Conservation (phyloP, 2,329 filamentous ascomycete genomes). For the Fusarium pseudograminearum region DNA sequence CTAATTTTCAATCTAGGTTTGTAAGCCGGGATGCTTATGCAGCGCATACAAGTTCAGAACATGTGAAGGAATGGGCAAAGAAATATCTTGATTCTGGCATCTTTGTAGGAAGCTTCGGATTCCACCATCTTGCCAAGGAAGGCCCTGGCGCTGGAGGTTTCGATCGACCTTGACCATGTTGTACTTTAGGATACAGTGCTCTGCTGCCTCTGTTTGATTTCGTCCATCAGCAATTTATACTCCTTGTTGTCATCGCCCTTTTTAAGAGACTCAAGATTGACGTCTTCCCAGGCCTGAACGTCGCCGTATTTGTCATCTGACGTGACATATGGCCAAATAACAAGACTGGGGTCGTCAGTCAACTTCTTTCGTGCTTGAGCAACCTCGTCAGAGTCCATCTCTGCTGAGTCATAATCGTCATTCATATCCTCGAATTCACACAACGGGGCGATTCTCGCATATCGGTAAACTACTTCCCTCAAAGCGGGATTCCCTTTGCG, state of each 20-base stretch:
- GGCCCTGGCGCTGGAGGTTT: constrained; percentile 16
- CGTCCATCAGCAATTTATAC: constrained; percentile 1
- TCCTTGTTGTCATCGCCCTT: constrained; percentile 10
- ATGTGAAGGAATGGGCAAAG: constrained; percentile 17
- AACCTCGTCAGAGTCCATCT: background rate
- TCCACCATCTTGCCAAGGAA: constrained; percentile 9
- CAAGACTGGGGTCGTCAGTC: background rate
- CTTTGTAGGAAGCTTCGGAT: constrained; percentile 13
- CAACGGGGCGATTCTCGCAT: background rate
- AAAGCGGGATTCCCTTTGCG: background rate
- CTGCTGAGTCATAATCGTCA: background rate
- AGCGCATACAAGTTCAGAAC: constrained; percentile 10
- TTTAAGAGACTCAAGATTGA: background rate
- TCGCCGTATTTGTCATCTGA: background rate
- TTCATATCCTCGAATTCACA: background rate
- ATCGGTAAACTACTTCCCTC: background rate
- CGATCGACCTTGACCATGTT: background rate
- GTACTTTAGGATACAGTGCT: background rate
- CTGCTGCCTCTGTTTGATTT: background rate
- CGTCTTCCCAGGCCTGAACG: background rate
- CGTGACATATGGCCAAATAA: constrained; percentile 15
- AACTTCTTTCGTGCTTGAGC: background rate
- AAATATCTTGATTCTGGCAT: constrained; percentile 22
- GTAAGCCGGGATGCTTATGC: constrained; percentile 9
- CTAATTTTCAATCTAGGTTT: background rate